Evolutionary conservation across 2,329 filamentous ascomycete genomes (phyloP).

Genomic region (Zymoseptoria brevis): DNA sequence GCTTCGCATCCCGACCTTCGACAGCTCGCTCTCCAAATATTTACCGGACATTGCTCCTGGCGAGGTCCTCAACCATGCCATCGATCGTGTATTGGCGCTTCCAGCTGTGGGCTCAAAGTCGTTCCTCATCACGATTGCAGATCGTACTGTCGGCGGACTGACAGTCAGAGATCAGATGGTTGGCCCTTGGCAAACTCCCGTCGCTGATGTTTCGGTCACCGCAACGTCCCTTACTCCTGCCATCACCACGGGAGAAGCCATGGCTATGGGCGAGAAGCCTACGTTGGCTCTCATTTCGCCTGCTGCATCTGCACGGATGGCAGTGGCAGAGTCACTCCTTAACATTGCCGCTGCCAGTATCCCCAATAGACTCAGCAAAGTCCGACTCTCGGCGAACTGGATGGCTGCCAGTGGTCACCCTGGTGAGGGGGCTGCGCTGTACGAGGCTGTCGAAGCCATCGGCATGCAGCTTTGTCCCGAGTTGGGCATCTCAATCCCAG

Average conservation of each 20-base stretch:
- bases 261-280: slow-evolving; percentile 93
- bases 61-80: slow-evolving; percentile 50
- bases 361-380: slow-evolving; percentile 63
- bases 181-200: slow-evolving; percentile 89
- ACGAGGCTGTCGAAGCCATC: slow-evolving; percentile 87
- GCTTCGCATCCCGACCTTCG: slow-evolving; percentile 61
- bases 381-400: slow-evolving; percentile 94
- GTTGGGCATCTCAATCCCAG: slow-evolving; percentile 87
- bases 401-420: slow-evolving; percentile 95
- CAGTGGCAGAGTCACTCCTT: slow-evolving; percentile 85
- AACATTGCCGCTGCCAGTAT: slow-evolving; percentile 79
- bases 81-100: slow-evolving; percentile 71
- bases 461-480: slow-evolving; percentile 86
- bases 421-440: slow-evolving; percentile 84
- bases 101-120: slow-evolving; percentile 94
- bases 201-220: slow-evolving; percentile 89
- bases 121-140: slow-evolving; percentile 94
- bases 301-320: slow-evolving; percentile 88
- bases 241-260: slow-evolving; percentile 79
- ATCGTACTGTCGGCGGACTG: slow-evolving; percentile 83
- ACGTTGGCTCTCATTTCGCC: slow-evolving; percentile 82
- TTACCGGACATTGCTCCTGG: slow-evolving; percentile 42
- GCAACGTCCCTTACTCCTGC: slow-evolving; percentile 68
- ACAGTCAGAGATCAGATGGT: slow-evolving; percentile 91
- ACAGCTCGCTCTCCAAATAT: slow-evolving; percentile 63